phyloP scores from a whole-genome alignment of 1,139 yeast species.

The Suhomyces coccinellae region DNA sequence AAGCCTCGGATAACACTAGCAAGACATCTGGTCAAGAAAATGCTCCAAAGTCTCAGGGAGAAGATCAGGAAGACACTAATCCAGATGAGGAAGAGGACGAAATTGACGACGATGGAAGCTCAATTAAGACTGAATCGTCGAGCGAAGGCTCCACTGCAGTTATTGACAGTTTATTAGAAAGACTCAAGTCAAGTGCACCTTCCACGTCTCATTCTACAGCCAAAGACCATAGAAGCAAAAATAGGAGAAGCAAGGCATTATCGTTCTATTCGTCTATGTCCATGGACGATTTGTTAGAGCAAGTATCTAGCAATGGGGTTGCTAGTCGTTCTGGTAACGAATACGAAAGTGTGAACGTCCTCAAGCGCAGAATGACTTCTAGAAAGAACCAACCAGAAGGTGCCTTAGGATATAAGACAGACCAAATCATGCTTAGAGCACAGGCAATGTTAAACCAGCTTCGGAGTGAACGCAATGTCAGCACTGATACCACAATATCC shows the following conservation, averaged over 20 bases:
- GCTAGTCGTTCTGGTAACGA: slow-evolving; percentile 17
- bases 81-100: slow-evolving; percentile 12
- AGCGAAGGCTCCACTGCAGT: slow-evolving; percentile 26
- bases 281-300: slow-evolving; percentile 25
- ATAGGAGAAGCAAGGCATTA: slow-evolving; percentile 36
- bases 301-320: slow-evolving; percentile 4
- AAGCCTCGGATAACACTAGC: neutral
- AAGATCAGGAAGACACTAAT: slow-evolving; percentile 12
- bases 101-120: slow-evolving; percentile 11
- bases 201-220: slow-evolving; percentile 20
- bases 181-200: slow-evolving; percentile 36
- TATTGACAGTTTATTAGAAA: slow-evolving; percentile 42
- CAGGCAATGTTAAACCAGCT: slow-evolving; percentile 45
- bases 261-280: slow-evolving; percentile 38
- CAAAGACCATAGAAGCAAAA: slow-evolving; percentile 23
- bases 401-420: slow-evolving; percentile 21
- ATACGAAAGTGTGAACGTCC: slow-evolving; percentile 43
- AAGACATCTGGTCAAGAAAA: slow-evolving; percentile 8
- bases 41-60: slow-evolving; percentile 9
- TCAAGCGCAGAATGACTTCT: slow-evolving; percentile 41
- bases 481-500: slow-evolving; percentile 7
- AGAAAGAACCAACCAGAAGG: slow-evolving; percentile 26
- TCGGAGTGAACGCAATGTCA: slow-evolving; percentile 20
- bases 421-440: slow-evolving; percentile 38
- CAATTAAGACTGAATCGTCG: slow-evolving; percentile 16